A percentile compares a stretch with the other conserved stretches of the same genome.
phyloP scores from a whole-genome alignment of 176 grass and related monocot genomes.

The Paspalum vaginatum region DNA sequence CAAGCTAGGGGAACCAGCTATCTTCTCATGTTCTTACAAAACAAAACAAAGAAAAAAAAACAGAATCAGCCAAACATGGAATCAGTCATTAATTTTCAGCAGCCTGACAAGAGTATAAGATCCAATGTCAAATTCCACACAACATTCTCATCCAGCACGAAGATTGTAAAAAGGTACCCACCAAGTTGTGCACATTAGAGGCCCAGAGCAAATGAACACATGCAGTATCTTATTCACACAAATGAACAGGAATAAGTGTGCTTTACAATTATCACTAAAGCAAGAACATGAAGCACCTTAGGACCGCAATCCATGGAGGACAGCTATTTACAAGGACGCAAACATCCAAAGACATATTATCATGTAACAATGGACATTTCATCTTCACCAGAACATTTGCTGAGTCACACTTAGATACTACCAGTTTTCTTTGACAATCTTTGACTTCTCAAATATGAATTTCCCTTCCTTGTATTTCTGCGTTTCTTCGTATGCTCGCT shows the following conservation, averaged over 20 bases:
- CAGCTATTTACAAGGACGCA: slow-evolving; percentile 47
- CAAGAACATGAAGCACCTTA: neutral
- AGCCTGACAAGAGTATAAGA: neutral
- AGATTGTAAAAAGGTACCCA: neutral
- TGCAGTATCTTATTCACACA: slow-evolving; percentile 50
- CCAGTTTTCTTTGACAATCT: slow-evolving; percentile 82
- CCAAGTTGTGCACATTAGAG: slow-evolving; percentile 25
- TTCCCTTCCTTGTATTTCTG: slow-evolving; percentile 90
- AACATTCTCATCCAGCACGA: neutral
- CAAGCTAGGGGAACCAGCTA: neutral
- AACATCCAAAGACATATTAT: slow-evolving; percentile 12
- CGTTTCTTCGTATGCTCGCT: slow-evolving; percentile 66
- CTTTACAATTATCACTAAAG: slow-evolving; percentile 39
- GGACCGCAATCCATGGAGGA: slow-evolving; percentile 29
- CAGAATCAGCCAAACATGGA: neutral
- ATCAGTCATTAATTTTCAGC: neutral
- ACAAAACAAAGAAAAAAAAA: no score
- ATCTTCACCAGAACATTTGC: slow-evolving; percentile 2
- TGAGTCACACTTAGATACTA: slow-evolving; percentile 32
- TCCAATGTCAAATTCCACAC: neutral
- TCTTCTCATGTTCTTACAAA: neutral
- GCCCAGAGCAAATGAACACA: slow-evolving; percentile 31
- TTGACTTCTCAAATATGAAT: slow-evolving; percentile 86
- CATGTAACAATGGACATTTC: slow-evolving; percentile 14
- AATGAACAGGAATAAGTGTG: slow-evolving; percentile 30